phyloP scores from a whole-genome alignment of 2,329 filamentous ascomycete genomes.

The Plenodomus biglobosus region DNA sequence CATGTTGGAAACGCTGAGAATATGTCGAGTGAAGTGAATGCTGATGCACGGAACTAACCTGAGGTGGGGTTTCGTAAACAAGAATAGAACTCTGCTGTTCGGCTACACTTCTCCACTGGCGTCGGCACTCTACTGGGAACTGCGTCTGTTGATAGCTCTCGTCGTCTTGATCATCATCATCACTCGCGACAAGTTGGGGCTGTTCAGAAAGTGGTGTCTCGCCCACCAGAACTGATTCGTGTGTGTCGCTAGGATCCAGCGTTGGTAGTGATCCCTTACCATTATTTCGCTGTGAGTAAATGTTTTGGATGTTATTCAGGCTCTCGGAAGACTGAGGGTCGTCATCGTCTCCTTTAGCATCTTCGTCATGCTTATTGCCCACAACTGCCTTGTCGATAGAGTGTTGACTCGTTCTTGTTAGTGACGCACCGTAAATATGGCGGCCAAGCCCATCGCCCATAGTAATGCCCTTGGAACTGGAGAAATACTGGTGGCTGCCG shows the following conservation, averaged over 20 bases:
- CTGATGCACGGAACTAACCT: background rate
- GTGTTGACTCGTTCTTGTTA: background rate
- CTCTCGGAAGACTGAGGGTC: background rate
- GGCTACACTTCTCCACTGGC: background rate
- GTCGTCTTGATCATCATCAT: background rate
- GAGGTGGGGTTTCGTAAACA: slow-evolving; percentile 11
- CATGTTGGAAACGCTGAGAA: too few relatives aligned
- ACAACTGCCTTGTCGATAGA: background rate
- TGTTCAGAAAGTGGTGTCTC: slow-evolving; percentile 4
- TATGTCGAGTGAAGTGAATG: background rate
- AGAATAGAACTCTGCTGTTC: slow-evolving; percentile 5
- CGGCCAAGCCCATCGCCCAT: background rate
- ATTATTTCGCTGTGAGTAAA: slow-evolving; percentile 3
- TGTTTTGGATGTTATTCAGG: background rate
- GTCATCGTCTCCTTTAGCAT: background rate
- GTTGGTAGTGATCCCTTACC: background rate
- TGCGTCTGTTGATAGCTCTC: background rate
- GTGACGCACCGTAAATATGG: background rate
- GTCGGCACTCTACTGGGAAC: background rate
- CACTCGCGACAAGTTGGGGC: background rate
- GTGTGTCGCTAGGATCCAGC: background rate
- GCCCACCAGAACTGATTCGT: background rate
- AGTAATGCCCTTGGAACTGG: background rate
- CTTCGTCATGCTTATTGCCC: background rate
- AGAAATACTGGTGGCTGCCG: background rate